These are phyloP conservation scores for Candolleomyces efflorescens DNA, from an alignment of 768 basidiomycete species.

Conservation along the genomic window DNA sequence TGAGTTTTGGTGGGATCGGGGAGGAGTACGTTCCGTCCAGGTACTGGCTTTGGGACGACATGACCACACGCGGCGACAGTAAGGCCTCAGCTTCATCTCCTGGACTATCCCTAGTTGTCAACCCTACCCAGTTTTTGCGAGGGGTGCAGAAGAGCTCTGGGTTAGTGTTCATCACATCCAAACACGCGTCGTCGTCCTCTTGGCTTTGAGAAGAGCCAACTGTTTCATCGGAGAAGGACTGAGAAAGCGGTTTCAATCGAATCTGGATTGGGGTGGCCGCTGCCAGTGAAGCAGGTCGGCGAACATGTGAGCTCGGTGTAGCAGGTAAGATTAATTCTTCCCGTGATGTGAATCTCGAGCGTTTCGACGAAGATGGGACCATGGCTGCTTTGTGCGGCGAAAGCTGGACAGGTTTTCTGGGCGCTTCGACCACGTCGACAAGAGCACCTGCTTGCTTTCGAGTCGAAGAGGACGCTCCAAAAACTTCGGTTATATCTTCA, in stretches of 20 bases:
- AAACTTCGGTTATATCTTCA: neutral
- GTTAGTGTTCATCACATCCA: neutral
- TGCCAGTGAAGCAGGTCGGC: neutral
- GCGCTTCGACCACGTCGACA: neutral
- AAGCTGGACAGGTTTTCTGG: too few relatives aligned
- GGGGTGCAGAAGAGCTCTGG: neutral
- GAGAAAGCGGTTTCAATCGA: neutral
- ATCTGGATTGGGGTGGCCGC: neutral
- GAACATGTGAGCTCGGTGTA: neutral
- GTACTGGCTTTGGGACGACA: neutral
- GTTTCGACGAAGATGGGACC: neutral
- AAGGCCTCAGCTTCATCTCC: neutral
- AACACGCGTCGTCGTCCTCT: neutral
- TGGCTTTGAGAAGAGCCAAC: slow-evolving; percentile 3
- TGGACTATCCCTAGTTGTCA: neutral
- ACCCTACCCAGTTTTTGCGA: neutral
- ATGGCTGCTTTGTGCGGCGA: neutral
- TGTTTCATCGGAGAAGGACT: neutral
- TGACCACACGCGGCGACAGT: neutral
- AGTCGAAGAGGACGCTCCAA: neutral
- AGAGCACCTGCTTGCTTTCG: neutral
- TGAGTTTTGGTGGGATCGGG: neutral
- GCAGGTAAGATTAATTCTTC: neutral
- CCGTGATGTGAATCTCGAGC: neutral
- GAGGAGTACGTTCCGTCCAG: neutral